phyloP scores from a whole-genome alignment of 164 flowering plant genomes.

The grape (Vitis vinifera) region ASM3070453v1 NC_081811.1:30868001-30868500 shows the following conservation, averaged over 20 bases:
- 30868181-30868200: slow-evolving; percentile 18
- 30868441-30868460: slow-evolving; percentile 5
- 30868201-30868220: slow-evolving; percentile 20
- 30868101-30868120: background rate
- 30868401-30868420: slow-evolving; percentile 9
- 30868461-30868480: slow-evolving; percentile 13
- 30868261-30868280: slow-evolving; percentile 13
- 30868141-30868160: background rate
- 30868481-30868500: slow-evolving; percentile 20
- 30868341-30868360: slow-evolving; percentile 1
- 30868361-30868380: slow-evolving; percentile 8
- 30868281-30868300: slow-evolving; percentile 15
- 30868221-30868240: slow-evolving; percentile 11
- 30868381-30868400: slow-evolving; percentile 19
- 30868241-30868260: slow-evolving; percentile 10
- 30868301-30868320: slow-evolving; percentile 3
- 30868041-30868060: background rate
- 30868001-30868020: background rate
- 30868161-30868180: slow-evolving; percentile 14
- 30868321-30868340: slow-evolving; percentile 8
- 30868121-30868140: too few species aligned
- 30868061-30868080: background rate
- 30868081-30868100: background rate
- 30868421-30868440: slow-evolving; percentile 16
- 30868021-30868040: background rate